A percentile compares a stretch with the other conserved stretches of the same genome.
phyloP scores from a whole-genome alignment of 2,329 filamentous ascomycete species.

The Fusarium avenaceum region DNA sequence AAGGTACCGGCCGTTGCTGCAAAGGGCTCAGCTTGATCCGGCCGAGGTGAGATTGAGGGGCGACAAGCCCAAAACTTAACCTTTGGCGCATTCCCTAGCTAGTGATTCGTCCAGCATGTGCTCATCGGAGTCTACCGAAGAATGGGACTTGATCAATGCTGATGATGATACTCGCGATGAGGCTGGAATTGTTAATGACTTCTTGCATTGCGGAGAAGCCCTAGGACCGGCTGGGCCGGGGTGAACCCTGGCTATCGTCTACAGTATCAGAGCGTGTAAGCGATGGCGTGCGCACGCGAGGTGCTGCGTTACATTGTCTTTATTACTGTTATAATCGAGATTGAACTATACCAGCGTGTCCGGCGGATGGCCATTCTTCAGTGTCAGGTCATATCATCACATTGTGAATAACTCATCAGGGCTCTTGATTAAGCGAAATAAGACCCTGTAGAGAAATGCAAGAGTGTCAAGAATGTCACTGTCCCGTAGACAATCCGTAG shows the following conservation, averaged over 20 bases:
- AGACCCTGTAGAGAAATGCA: constrained; percentile 12
- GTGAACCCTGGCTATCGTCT: constrained; percentile 39
- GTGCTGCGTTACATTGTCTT: constrained; percentile 23
- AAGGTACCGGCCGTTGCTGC: constrained; percentile 24
- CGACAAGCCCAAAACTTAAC: constrained; percentile 38
- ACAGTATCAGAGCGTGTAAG: constrained; percentile 31
- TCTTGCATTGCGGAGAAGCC: constrained; percentile 38
- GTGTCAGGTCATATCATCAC: constrained; percentile 11
- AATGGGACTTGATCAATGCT: constrained; percentile 20
- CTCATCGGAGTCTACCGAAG: constrained; percentile 38
- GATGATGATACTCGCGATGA: constrained; percentile 29
- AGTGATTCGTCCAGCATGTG: constrained; percentile 37
- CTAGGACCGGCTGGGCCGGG: constrained; percentile 40
- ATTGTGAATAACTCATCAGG: not conserved
- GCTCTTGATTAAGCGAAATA: not conserved
- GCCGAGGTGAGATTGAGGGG: constrained; percentile 28
- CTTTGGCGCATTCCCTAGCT: constrained; percentile 19
- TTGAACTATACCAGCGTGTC: not conserved
- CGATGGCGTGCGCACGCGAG: constrained; percentile 41
- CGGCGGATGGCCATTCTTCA: not conserved
- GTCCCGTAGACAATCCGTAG: constrained; percentile 7
- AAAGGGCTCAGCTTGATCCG: constrained; percentile 36
- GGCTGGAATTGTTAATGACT: constrained; percentile 31
- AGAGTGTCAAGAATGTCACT: constrained; percentile 7
- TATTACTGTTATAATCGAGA: constrained; percentile 19